Evolutionary conservation across 2,329 filamentous ascomycete genomes (phyloP), one percentile per base, ranked within the genome.

Genomic region (Canariomyces notabilis): DNA sequence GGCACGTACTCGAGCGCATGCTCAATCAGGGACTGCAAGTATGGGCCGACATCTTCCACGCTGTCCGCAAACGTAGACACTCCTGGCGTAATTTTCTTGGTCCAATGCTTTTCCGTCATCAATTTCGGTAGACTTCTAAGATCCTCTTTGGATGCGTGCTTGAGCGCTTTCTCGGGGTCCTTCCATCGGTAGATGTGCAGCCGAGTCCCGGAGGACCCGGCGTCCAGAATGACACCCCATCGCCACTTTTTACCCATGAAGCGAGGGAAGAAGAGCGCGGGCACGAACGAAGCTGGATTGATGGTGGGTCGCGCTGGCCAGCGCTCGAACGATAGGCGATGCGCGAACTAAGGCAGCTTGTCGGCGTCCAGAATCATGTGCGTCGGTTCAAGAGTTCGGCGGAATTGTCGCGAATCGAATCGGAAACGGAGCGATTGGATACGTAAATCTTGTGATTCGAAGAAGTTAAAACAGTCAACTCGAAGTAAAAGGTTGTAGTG

Each of bases 191-290:
- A 98, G 48, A 98, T 81, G 67, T 98, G 89, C 53, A 95, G 77
- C 64, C 93, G 86, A 60, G 91, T 97, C 64, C 93, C 91, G 67
- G 93, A 97, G 67, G 93, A 97, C 58, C 93, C 93, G 65, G 93
- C 93, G 77, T 98, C 93, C 62, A 98, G 80, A 64, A 98, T 90
- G 60, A 97, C 87, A 64, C 90, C 93, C 76, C 94, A 96, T 71
- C 80, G 77, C 62, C 75, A 54, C 36, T 54, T 52, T 46, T 60
- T 60, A 16, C 58, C 58, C 58, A 61, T 61, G 20, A 37, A 29
- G 22, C 15, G 34, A 46, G 14, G 33, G 15, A 34, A 29, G 16
- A 34, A 20, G 21, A 23, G 11, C 29, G 32, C 32, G 8, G 19
- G 37, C 2, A 4, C 19, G 23, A 26, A 29, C 20, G 15, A 33